Conservation (phyloP, 257 asterid genomes). For the Fraxinus americana region DNA sequence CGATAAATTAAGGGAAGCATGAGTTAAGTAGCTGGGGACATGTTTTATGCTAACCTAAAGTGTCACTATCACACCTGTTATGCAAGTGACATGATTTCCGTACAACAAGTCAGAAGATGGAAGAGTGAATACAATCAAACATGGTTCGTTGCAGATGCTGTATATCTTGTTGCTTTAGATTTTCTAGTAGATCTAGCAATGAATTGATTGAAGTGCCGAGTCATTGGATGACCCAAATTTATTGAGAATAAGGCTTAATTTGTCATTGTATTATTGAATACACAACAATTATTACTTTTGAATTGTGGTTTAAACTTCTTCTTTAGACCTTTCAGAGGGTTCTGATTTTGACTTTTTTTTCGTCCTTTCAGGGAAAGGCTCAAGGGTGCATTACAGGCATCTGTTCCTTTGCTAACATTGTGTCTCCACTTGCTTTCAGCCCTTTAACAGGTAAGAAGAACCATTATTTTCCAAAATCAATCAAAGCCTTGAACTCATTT, state of each 20-base stretch:
- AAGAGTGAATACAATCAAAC: neutral
- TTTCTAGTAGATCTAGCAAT: neutral
- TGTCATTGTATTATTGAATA: neutral
- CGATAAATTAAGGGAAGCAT: neutral
- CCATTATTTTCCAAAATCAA: neutral
- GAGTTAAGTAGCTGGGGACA: neutral
- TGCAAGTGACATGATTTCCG: too few species aligned
- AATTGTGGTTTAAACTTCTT: neutral
- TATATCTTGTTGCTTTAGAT: neutral
- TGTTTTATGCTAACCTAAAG: neutral
- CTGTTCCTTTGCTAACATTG: conserved; percentile 64
- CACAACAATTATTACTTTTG: neutral
- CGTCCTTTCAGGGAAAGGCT: conserved; percentile 73
- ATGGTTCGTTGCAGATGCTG: neutral
- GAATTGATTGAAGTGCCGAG: neutral
- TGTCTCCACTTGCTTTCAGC: conserved; percentile 82
- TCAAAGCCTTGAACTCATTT: neutral
- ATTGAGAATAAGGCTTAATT: neutral
- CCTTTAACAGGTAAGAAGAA: conserved; percentile 72
- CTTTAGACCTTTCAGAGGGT: neutral
- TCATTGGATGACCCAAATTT: neutral
- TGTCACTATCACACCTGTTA: neutral
- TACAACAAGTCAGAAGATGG: neutral
- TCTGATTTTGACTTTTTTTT: neutral
- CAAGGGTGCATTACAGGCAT: conserved; percentile 95